These are phyloP conservation scores for Pneumocystis carinii DNA, from an alignment of 1,139 yeast genomes.

Conservation along the genomic window DNA sequence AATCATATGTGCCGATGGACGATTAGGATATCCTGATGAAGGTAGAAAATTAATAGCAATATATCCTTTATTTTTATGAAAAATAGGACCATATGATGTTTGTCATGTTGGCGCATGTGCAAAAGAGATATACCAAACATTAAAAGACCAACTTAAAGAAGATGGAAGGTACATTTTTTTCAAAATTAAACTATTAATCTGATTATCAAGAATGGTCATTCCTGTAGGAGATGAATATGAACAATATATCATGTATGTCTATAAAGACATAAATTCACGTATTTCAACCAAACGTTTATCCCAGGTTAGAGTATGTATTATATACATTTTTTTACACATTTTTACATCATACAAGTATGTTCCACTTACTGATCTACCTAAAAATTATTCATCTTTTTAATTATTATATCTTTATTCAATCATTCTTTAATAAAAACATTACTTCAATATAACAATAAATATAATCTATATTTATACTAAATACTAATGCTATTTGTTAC, in stretches of 20 bases:
- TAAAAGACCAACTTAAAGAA: slow-evolving; percentile 10
- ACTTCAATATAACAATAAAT: no score
- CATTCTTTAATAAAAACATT: slow-evolving; percentile 6
- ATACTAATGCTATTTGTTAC: background rate
- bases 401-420: background rate
- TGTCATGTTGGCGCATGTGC: slow-evolving; percentile 14
- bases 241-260: no score
- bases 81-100: slow-evolving; percentile 12
- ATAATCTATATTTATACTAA: no score
- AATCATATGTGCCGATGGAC: slow-evolving; percentile 5
- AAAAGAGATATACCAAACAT: slow-evolving; percentile 9
- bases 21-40: slow-evolving; percentile 1
- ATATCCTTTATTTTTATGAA: background rate
- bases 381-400: background rate
- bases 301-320: background rate
- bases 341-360: background rate
- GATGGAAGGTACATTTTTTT: slow-evolving; percentile 6
- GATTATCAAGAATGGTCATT: no score
- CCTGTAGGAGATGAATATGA: no score
- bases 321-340: background rate
- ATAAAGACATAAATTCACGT: background rate
- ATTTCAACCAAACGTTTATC: background rate
- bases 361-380: background rate
- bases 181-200: no score
- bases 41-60: slow-evolving; percentile 2